Base-by-base conservation (phyloP, 2,329 filamentous ascomycete genomes). In the Colletotrichum chrysophilum region DNA sequence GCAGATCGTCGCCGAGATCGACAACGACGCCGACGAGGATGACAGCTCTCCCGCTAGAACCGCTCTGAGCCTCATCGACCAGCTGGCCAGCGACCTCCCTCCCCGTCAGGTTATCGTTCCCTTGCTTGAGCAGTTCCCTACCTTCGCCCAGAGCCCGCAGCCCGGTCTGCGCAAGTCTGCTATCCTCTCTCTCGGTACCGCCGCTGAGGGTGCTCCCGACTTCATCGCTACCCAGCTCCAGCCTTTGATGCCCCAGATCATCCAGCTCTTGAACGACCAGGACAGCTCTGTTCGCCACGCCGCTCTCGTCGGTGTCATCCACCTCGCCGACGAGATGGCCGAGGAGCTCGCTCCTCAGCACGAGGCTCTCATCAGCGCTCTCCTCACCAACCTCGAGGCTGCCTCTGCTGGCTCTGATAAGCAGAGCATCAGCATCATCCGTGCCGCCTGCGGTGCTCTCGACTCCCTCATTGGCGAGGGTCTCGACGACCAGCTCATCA, bases 51-150 rank as follows among this genome's bases (percentile, higher is more conserved):
- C 97, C 55, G 94, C 95, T 66, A 91, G 96, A 70, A 94, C 95
- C 30, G 96, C 96, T 69, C 91, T 98, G 60, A 94, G 94, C 77
- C 90, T 99, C 55, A 92, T 99, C 68, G 96, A 98, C 81, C 94
- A 97, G 81, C 92, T 98, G 76, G 93, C 96, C 72, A 95, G 93
- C 81, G 95, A 95, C 83, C 89, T 99, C 13, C 96, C 97, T 69
- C 96, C 97, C 3, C 96, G 95, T 81, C 96, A 98, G 86, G 96
- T 98, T 48, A 94, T 98, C 73, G 95, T 98, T 26, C 96, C 97
- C 62, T 91, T 99, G 3, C 92, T 99, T 36, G 94, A 98, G 79
- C 93, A 95, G 69, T 94, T 98, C 79, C 93, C 95, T 48, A 91
- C 91, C 79, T 98, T 97, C 82, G 95, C 96, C 79, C 91, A 91